phyloP scores from a whole-genome alignment of 208 protist genomes.

The Phytomonas sp. region DNA sequence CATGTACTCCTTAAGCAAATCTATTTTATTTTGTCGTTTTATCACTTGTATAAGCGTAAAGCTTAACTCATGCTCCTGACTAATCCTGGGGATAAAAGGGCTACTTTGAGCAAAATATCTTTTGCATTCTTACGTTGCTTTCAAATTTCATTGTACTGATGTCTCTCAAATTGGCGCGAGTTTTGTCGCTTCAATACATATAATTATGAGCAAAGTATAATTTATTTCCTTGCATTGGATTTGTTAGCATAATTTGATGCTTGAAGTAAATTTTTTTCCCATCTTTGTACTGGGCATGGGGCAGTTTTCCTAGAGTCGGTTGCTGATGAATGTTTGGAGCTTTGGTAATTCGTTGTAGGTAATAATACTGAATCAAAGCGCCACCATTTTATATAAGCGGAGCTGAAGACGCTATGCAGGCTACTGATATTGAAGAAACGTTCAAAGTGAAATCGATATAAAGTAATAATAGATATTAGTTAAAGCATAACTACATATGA shows the following conservation, averaged over 20 bases:
- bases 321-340: neutral
- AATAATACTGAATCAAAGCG: neutral
- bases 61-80: neutral
- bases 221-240: neutral
- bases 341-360: neutral
- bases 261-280: neutral
- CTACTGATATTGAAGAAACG: neutral
- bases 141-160: neutral
- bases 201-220: neutral
- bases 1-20: slow-evolving; percentile 2
- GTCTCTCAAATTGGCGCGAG: neutral
- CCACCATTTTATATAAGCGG: neutral
- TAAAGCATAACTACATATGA: neutral
- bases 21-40: slow-evolving; percentile 12
- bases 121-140: too few species aligned
- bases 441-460: neutral
- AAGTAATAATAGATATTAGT: neutral
- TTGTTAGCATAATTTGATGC: neutral
- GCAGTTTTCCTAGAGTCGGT: neutral
- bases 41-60: neutral
- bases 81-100: neutral
- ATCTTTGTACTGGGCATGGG: neutral
- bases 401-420: neutral
- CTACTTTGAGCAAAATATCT: too few species aligned
- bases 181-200: neutral